Evolutionary conservation across 805 yeast genomes (phyloP).

Genomic region (Pichia occidentalis): DNA sequence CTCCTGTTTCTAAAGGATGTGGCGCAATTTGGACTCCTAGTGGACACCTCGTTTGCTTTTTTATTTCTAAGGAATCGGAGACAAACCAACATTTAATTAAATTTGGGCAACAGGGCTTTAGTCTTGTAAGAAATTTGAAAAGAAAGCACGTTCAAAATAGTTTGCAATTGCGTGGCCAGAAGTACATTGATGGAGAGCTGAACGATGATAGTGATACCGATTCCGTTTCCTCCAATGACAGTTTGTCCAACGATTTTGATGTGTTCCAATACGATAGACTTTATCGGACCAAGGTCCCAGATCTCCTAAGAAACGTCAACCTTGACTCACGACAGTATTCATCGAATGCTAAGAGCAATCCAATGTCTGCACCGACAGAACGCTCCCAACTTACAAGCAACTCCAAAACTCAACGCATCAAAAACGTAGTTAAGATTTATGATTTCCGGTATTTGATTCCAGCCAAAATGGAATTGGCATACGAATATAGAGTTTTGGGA

Average conservation of each 20-base stretch:
- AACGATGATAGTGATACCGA: conserved; percentile 27
- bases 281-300: conserved; percentile 46
- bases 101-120: conserved; percentile 50
- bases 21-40: conserved; percentile 83
- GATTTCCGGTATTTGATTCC: conserved; percentile 72
- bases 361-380: conserved; percentile 35
- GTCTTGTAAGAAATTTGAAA: conserved; percentile 30
- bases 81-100: conserved; percentile 37
- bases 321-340: conserved; percentile 20
- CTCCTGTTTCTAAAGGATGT: conserved; percentile 90
- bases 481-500: conserved; percentile 58
- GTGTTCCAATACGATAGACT: conserved; percentile 51
- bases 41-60: conserved; percentile 79
- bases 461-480: conserved; percentile 62
- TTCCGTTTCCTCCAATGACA: conserved; percentile 42
- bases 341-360: conserved; percentile 24
- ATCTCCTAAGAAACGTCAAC: conserved; percentile 36
- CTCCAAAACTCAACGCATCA: conserved; percentile 25
- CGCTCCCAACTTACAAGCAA: conserved; percentile 24
- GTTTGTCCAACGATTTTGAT: conserved; percentile 64
- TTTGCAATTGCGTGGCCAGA: conserved; percentile 9
- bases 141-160: conserved; percentile 23
- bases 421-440: conserved; percentile 53
- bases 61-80: conserved; percentile 49
- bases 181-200: conserved; percentile 4